A percentile compares a stretch with the other conserved stretches of the same genome.
These are phyloP conservation scores for Rhododendron simsii DNA, from an alignment of 148 eudicot genomes.

Conservation along the genomic window DNA sequence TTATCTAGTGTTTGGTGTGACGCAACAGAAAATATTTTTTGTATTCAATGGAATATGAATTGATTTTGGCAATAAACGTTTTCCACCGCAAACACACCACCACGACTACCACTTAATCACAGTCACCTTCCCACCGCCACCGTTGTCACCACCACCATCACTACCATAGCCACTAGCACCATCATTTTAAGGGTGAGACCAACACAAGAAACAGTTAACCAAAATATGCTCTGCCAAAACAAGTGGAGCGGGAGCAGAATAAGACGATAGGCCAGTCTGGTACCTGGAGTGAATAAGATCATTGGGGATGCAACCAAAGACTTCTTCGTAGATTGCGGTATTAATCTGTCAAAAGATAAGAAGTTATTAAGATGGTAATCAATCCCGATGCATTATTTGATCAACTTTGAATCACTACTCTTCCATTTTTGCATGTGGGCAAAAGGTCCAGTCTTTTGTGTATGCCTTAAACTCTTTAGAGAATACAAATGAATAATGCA, in stretches of 20 bases:
- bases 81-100: neutral
- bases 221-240: neutral
- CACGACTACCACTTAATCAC: neutral
- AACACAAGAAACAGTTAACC: neutral
- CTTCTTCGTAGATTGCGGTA: constrained; percentile 53
- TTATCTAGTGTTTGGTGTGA: neutral
- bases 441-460: neutral
- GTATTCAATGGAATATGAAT: neutral
- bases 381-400: neutral
- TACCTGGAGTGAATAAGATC: constrained; percentile 85
- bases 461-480: neutral
- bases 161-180: neutral
- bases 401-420: neutral
- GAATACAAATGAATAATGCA: neutral
- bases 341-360: constrained; percentile 45
- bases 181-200: neutral
- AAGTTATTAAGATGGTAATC: neutral
- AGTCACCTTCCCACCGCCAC: neutral
- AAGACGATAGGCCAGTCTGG: neutral
- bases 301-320: constrained; percentile 73
- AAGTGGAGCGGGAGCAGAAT: neutral
- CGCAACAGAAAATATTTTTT: neutral
- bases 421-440: neutral
- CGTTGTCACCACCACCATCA: neutral
- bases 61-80: neutral